Conservation (phyloP, 148 eudicot genomes). For the Nepenthes mirabilis region DNA sequence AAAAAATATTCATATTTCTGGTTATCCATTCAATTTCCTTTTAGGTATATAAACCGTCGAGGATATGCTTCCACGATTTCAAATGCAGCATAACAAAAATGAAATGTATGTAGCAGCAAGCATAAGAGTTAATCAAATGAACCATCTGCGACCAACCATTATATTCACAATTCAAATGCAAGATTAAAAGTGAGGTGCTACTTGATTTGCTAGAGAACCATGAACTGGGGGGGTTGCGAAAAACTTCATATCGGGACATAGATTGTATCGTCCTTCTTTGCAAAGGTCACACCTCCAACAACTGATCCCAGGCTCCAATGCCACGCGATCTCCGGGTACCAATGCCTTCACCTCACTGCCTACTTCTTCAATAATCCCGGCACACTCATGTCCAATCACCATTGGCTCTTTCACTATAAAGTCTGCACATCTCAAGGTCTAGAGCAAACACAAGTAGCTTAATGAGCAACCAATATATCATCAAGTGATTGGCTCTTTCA, state of each 20-base stretch:
- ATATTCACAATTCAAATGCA: too few relatives aligned
- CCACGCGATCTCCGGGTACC: slow-evolving; percentile 34
- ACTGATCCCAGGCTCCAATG: slow-evolving; percentile 61
- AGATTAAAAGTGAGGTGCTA: neutral
- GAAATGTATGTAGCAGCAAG: too few relatives aligned
- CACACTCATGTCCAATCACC: slow-evolving; percentile 39
- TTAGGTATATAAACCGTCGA: too few relatives aligned
- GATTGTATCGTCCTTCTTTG: slow-evolving; percentile 55
- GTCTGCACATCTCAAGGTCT: slow-evolving; percentile 50
- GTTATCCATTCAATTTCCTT: too few relatives aligned
- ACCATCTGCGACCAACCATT: too few relatives aligned
- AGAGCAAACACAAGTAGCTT: neutral
- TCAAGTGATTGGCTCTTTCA: too few relatives aligned
- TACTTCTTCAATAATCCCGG: slow-evolving; percentile 53
- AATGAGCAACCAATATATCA: neutral
- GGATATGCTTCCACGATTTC: too few relatives aligned
- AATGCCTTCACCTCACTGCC: slow-evolving; percentile 44
- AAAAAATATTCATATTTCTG: too few relatives aligned
- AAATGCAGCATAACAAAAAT: too few relatives aligned
- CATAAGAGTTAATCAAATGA: too few relatives aligned
- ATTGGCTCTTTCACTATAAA: slow-evolving; percentile 60
- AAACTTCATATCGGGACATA: slow-evolving; percentile 56
- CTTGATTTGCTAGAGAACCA: slow-evolving; percentile 61
- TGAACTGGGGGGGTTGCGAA: slow-evolving; percentile 61
- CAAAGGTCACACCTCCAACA: slow-evolving; percentile 47